A percentile compares a stretch with the other conserved stretches of the same genome.
Evolutionary conservation across 108 stramenopile species (phyloP).

Genomic region (Hondaea fermentalgiana): DNA sequence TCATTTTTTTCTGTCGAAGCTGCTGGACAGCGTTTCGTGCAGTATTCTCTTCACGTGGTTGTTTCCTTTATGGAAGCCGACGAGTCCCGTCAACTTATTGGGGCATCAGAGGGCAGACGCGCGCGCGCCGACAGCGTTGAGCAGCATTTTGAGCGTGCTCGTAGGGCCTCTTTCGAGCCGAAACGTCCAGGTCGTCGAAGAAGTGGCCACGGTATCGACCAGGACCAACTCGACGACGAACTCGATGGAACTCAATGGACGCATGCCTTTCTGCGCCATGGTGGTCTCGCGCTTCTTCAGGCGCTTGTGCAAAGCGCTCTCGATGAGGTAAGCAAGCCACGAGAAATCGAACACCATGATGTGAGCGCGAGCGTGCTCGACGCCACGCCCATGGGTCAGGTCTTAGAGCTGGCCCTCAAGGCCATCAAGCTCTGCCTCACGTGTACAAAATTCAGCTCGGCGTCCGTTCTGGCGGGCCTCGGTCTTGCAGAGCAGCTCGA

Average conservation of each 20-base stretch:
- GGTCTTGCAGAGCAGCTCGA: not conserved
- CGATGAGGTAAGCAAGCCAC: not conserved
- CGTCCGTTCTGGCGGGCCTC: not conserved
- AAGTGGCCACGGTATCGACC: not conserved
- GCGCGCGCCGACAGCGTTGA: not conserved
- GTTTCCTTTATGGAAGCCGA: slow-evolving; percentile 9
- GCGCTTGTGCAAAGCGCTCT: not conserved
- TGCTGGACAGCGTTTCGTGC: not conserved
- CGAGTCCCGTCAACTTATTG: not conserved
- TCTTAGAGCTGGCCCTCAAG: not conserved
- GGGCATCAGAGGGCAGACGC: not conserved
- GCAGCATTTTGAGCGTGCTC: not conserved
- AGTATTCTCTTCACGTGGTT: not conserved
- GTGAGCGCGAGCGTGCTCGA: not conserved
- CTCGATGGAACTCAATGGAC: not conserved
- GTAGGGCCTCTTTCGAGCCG: slow-evolving; percentile 1
- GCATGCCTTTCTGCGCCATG: not conserved
- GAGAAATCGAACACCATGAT: too few species aligned
- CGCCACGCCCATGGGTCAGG: not conserved
- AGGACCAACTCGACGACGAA: not conserved
- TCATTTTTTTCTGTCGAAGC: not conserved
- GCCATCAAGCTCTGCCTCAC: not conserved
- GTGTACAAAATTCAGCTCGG: not conserved
- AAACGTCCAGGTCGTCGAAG: not conserved
- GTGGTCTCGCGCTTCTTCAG: not conserved